Conservation (phyloP, 2,329 filamentous ascomycete genomes). For the Fusarium proliferatum region DNA sequence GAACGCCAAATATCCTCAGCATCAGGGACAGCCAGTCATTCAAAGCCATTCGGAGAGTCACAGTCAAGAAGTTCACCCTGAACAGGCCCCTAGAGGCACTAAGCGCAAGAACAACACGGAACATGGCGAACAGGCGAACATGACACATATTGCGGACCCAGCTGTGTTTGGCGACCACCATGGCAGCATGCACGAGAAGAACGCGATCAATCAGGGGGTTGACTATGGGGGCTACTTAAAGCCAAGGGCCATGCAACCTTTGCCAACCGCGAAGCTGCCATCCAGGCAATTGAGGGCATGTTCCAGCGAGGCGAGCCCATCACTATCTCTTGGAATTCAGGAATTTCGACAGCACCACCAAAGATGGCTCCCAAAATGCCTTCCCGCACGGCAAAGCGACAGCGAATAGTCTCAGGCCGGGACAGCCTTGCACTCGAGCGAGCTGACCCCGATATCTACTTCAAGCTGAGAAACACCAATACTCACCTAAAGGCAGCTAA, state of each 20-base stretch:
- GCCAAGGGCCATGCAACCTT: not conserved
- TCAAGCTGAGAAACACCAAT: not conserved
- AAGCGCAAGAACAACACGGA: not conserved
- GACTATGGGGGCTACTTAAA: not conserved
- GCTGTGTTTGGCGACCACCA: not conserved
- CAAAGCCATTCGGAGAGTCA: not conserved
- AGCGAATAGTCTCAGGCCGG: not conserved
- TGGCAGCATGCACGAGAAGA: not conserved
- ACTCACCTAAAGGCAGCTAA: not conserved
- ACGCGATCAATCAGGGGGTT: not conserved
- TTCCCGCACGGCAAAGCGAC: not conserved
- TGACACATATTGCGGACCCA: rapidly evolving
- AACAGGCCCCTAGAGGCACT: not conserved
- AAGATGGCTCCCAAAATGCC: not conserved
- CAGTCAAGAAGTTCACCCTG: not conserved
- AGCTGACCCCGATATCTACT: not conserved
- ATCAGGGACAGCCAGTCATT: not conserved
- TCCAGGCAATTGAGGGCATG: not conserved
- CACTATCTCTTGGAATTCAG: not conserved
- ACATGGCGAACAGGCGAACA: not conserved
- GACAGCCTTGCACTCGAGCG: not conserved
- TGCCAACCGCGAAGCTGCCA: not conserved
- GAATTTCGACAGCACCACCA: not conserved
- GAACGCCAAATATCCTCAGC: not conserved
- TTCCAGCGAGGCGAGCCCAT: not conserved